Conservation (phyloP, 2,329 filamentous ascomycete species). For the Fusarium sp. region DNA sequence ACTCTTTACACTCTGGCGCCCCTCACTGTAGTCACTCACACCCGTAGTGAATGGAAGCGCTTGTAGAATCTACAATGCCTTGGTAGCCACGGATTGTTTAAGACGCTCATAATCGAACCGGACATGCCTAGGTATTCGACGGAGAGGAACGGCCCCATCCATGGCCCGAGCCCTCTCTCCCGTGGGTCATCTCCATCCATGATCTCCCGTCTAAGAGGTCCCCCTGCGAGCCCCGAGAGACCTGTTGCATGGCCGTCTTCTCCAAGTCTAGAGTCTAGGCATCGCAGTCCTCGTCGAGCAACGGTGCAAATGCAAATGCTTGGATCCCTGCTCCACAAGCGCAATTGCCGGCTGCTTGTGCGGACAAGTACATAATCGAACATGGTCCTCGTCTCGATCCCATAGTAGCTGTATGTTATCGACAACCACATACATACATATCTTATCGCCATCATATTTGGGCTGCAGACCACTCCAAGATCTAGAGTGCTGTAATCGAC, state of each 20-base stretch:
- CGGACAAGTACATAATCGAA: constrained; percentile 47
- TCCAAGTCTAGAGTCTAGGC: constrained; percentile 35
- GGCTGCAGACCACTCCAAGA: constrained; percentile 26
- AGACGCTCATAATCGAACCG: constrained; percentile 29
- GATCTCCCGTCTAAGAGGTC: constrained; percentile 37
- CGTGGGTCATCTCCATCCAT: constrained; percentile 37
- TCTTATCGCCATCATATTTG: not conserved
- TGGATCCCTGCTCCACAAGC: constrained; percentile 31
- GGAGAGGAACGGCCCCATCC: constrained; percentile 29
- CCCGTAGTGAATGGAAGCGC: constrained; percentile 9
- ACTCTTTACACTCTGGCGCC: not conserved
- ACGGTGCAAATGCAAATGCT: constrained; percentile 26
- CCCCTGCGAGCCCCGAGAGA: constrained; percentile 38
- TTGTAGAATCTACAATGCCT: constrained; percentile 15
- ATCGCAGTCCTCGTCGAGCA: constrained; percentile 31
- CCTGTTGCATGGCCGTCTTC: constrained; percentile 38
- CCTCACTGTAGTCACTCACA: constrained; percentile 22
- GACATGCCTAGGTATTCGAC: constrained; percentile 21
- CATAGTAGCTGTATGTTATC: constrained; percentile 45
- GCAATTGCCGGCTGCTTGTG: constrained; percentile 39
- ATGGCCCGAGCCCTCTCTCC: constrained; percentile 20
- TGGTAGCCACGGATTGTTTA: not conserved
- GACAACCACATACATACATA: constrained; percentile 19
- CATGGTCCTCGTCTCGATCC: constrained; percentile 44
- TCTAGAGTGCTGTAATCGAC: constrained; percentile 30